Percentiles rank a stretch among this genome's conserved stretches.
phyloP scores from a whole-genome alignment of 352 stramenopile species.

The Bremia lactucae region DNA sequence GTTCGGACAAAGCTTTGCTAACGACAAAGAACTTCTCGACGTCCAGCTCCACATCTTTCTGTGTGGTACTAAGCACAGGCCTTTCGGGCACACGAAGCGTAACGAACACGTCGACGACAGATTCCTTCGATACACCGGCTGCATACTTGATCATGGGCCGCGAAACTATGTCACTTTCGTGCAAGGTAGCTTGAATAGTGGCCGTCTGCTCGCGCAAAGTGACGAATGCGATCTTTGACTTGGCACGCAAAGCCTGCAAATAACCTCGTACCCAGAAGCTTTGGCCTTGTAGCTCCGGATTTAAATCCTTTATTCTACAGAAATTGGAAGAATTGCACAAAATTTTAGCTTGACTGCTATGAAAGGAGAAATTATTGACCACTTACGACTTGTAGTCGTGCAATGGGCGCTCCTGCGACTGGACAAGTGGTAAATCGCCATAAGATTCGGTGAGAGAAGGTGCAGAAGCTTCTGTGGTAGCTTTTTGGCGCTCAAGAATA shows the following conservation, averaged over 20 bases:
- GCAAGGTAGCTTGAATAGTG: slow-evolving; percentile 91
- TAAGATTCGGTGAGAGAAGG: slow-evolving; percentile 79
- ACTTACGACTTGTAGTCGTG: slow-evolving; percentile 60
- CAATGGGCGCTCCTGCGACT: slow-evolving; percentile 73
- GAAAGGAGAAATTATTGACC: slow-evolving; percentile 19
- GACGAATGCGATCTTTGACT: slow-evolving; percentile 94
- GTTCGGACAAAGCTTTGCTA: slow-evolving; percentile 85
- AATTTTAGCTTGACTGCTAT: neutral
- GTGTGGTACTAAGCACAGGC: slow-evolving; percentile 88
- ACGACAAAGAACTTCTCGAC: slow-evolving; percentile 93
- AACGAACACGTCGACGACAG: slow-evolving; percentile 93
- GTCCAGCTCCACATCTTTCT: slow-evolving; percentile 92
- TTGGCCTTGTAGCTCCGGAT: slow-evolving; percentile 74
- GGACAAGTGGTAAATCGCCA: slow-evolving; percentile 83
- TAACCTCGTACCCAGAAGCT: slow-evolving; percentile 92
- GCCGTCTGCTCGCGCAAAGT: slow-evolving; percentile 92
- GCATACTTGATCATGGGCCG: slow-evolving; percentile 98
- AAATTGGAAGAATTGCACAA: neutral
- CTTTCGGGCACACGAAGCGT: slow-evolving; percentile 82
- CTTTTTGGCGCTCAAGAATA: slow-evolving; percentile 82
- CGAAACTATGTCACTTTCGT: slow-evolving; percentile 81
- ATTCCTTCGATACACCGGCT: slow-evolving; percentile 90
- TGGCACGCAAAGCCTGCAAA: slow-evolving; percentile 90
- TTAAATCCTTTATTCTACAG: slow-evolving; percentile 37
- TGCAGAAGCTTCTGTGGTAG: slow-evolving; percentile 41